Percentiles rank a stretch among this genome's conserved stretches.
These are phyloP conservation scores for Ceratocystis colombiana DNA, from an alignment of 2,329 filamentous ascomycete species.

Conservation along the genomic window DNA sequence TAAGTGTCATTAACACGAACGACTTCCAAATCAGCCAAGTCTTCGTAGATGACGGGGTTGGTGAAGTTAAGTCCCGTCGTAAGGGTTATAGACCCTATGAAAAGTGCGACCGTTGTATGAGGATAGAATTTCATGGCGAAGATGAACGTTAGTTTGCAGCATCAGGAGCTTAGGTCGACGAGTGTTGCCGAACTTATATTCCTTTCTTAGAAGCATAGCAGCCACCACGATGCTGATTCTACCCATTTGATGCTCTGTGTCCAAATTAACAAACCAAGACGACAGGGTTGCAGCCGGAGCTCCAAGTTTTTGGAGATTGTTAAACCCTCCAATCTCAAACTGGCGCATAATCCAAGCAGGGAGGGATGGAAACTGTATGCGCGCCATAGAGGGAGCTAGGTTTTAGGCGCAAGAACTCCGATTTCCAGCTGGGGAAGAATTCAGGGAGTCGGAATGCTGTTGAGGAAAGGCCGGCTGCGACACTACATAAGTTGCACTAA, in stretches of 20 bases:
- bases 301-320: background rate
- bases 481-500: too few relatives aligned
- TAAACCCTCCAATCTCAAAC: slow-evolving; percentile 11
- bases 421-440: too few relatives aligned
- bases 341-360: background rate
- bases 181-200: background rate
- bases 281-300: background rate
- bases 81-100: background rate
- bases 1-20: slow-evolving; percentile 30
- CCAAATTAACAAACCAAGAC: background rate
- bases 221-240: background rate
- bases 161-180: background rate
- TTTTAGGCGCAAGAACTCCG: background rate
- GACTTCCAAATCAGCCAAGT: slow-evolving; percentile 31
- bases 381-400: background rate
- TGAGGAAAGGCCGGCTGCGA: too few relatives aligned
- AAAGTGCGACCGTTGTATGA: background rate
- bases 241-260: too few relatives aligned
- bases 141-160: background rate
- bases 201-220: background rate
- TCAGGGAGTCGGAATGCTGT: too few relatives aligned
- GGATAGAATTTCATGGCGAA: background rate
- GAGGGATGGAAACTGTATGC: background rate
- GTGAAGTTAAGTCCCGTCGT: background rate
- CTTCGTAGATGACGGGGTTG: slow-evolving; percentile 33